Evolutionary conservation across 805 yeast species (phyloP), one percentile per base, ranked within the genome.

Genomic region (Barnettozyma siamensis): DNA sequence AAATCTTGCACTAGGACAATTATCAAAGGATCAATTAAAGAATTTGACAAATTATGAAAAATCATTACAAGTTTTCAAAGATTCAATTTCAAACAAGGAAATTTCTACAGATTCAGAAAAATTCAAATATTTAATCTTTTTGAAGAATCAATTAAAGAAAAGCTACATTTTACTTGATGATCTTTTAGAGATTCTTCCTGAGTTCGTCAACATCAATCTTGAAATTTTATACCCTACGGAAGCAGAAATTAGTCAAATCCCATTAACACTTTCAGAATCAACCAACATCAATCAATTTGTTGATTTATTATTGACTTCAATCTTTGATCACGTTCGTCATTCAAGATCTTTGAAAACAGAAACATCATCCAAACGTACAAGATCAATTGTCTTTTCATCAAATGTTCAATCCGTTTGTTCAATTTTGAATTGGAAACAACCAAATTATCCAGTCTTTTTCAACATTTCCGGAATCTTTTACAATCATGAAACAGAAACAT

Each of bases 351-450:
- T 37, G 10, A 40, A 40, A 30, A 37, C 53, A 51, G 59, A 29
- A 58, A 62, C 16, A 44, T 52, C 32, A 4, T 43, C 46, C 9
- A 48, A 54, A 35, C 55, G 60, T 19, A 60, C 75, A 17, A 69
- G 95, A 44, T 79, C 94, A 1, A 66, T 93, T 33, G 80, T 91
- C 9, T 86, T 93, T 62, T 78, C 95, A 11, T 87, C 96, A 1
- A 76, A 84, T 42, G 88, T 88, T 61, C 84, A 96, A 27, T 76
- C 80, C 35, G 87, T 88, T n/a, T 93, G 98, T 63, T 87, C 95
- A 10, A 84, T 88, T 35, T 65, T 93, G 52, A 93, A 93, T 63
- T 93, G 99, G 99, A 93, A 93, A 63, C 99, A 93, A 64, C 98
- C 99, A 12, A 91, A 91, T 60, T 93, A 83, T 64, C 97, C 99